These are phyloP conservation scores for Tuber borchii DNA, from an alignment of 495 filamentous ascomycete genomes.

Conservation along the genomic window DNA sequence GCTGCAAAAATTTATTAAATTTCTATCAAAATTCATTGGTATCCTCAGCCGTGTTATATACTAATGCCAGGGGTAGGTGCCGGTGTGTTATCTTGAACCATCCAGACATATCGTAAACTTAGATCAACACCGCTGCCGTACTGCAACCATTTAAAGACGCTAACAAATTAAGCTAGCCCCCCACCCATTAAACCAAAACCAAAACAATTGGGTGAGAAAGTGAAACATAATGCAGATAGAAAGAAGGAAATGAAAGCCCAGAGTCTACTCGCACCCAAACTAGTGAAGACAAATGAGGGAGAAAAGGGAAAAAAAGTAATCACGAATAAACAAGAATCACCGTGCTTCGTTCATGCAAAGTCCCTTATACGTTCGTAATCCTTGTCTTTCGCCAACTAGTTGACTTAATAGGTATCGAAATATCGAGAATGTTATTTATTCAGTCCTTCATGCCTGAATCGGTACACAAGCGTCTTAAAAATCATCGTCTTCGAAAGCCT, in stretches of 20 bases:
- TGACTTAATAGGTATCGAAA: neutral
- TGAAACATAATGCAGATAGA: no score
- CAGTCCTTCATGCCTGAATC: neutral
- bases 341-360: neutral
- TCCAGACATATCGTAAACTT: neutral
- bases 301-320: neutral
- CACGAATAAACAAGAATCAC: neutral
- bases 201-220: neutral
- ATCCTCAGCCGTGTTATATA: neutral
- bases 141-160: neutral
- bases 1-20: neutral
- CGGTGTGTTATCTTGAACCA: neutral
- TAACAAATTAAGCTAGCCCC: neutral
- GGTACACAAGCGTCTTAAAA: slow-evolving; percentile 1
- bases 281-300: neutral
- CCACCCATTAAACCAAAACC: neutral
- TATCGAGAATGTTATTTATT: neutral
- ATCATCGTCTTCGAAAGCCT: slow-evolving; percentile 71
- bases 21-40: neutral
- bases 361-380: neutral
- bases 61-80: neutral
- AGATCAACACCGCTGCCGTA: neutral
- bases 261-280: neutral
- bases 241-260: neutral
- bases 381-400: neutral